These are phyloP conservation scores for Nitzschia sp. DNA, from an alignment of 108 stramenopile genomes.

Conservation along the genomic window DNA sequence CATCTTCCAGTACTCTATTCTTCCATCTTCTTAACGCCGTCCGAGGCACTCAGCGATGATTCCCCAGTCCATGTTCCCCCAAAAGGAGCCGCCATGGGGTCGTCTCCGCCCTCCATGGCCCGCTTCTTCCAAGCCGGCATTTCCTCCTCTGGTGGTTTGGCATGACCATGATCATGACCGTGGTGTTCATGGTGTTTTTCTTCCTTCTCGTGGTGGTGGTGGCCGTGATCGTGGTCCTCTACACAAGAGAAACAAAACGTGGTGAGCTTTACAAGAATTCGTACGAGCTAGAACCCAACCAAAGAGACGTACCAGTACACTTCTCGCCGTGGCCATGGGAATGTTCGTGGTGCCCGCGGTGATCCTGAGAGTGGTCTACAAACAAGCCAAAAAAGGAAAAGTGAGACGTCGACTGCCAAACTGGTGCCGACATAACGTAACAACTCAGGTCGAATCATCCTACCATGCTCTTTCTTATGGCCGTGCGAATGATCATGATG, in stretches of 20 bases:
- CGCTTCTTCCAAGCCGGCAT: conserved; percentile 80
- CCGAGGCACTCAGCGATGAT: conserved; percentile 59
- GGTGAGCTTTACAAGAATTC: neutral
- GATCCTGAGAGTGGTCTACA: conserved; percentile 4
- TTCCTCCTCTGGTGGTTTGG: conserved; percentile 28
- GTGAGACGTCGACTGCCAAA: neutral
- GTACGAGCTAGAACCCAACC: neutral
- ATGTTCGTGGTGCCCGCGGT: conserved; percentile 13
- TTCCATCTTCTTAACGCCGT: conserved; percentile 21
- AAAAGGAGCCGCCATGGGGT: conserved; percentile 69
- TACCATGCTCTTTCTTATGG: conserved; percentile 29
- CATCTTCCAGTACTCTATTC: too few relatives aligned
- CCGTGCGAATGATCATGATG: conserved; percentile 40
- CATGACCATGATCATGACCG: conserved; percentile 15
- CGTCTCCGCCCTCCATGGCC: conserved; percentile 54
- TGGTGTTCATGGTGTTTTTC: conserved; percentile 16
- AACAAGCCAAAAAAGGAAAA: neutral
- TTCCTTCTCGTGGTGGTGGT: conserved; percentile 20
- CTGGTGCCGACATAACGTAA: too few relatives aligned
- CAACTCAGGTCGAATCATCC: too few relatives aligned
- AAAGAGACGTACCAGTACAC: conserved; percentile 1
- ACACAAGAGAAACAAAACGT: neutral
- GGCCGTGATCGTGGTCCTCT: conserved; percentile 24
- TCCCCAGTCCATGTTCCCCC: conserved; percentile 74
- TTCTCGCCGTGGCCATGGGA: conserved; percentile 6